Conservation (phyloP, 2,329 filamentous ascomycete genomes). For the Colletotrichum sp. region DNA sequence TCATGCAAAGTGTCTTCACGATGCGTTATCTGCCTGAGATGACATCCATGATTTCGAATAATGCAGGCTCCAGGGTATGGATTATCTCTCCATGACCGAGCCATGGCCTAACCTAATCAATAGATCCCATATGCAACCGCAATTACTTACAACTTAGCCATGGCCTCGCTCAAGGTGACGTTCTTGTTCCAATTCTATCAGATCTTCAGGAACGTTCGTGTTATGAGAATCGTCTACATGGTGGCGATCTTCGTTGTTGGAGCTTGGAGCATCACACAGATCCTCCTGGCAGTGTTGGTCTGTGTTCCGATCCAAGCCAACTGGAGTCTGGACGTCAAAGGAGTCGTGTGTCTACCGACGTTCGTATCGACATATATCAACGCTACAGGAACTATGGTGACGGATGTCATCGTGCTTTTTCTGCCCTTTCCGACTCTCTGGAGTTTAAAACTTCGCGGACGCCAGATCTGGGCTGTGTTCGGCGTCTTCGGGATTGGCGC, state of each 20-base stretch:
- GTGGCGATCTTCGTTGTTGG: not conserved
- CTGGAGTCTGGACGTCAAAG: not conserved
- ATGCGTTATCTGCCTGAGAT: not conserved
- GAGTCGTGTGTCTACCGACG: not conserved
- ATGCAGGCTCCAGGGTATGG: not conserved
- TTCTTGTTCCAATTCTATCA: slow-evolving; percentile 7
- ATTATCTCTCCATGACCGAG: not conserved
- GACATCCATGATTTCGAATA: not conserved
- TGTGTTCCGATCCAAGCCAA: slow-evolving; percentile 1
- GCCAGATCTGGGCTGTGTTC: not conserved
- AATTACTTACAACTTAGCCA: not conserved
- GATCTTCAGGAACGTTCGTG: not conserved
- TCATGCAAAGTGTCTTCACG: not conserved
- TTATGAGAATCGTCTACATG: slow-evolving; percentile 1
- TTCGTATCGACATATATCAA: not conserved
- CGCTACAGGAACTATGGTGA: not conserved
- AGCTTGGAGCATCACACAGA: not conserved
- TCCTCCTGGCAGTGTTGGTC: not conserved
- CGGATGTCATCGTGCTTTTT: slow-evolving; percentile 8
- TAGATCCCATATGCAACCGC: not conserved
- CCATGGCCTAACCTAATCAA: not conserved
- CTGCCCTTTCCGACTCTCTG: slow-evolving; percentile 6
- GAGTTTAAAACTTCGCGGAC: not conserved
- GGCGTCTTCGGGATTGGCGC: not conserved
- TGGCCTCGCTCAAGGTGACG: not conserved